Evolutionary conservation across 345 rosid genomes (phyloP), one percentile per base, ranked within the genome.

Genomic region (Trapa incisa): DNA sequence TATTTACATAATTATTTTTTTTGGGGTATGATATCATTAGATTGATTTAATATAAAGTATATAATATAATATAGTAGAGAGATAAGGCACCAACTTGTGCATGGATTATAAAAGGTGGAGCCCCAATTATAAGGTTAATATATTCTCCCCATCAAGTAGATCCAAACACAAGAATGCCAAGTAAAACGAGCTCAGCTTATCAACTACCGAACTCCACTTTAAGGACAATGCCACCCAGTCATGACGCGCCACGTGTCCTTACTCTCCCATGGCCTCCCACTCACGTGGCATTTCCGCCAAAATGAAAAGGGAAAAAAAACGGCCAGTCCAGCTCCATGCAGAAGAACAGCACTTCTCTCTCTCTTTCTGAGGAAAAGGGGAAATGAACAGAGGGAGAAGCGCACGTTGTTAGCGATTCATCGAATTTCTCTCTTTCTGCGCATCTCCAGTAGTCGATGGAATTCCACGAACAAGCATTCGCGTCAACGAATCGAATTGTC

Each of bases 271-370:
- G 52, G 38, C 70, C 47, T 42, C 42, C 45, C 65, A 73, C 50
- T 70, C 73, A 80, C 80, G 68, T 77, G 80, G 75, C 75, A 66
- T 37, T 71, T 65, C 16, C 48, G 68, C 70, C 61, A 11, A 45
- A 67, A 42, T 42, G 65, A 64, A 58, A 72, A 12, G 48, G 48
- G 8, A 42, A 42, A 45, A 11, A 50, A 50, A 13, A 17, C 54
- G 16, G 54, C 54, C 17, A 11, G 43, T 8, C 7, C 43, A 22
- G 29, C 65, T 32, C 37, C 67, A n/a, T n/a, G 42, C 56, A 60
- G 37, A 48, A 43, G 52, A 54, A 70, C 22, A 61, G 45, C 52
- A 71, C 36, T 8, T 43, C 56, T 33, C 50, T 67, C 36, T 50
- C 54, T 50, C 54, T 50, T 22, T 50, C n/a, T 50, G n/a, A 2